These are phyloP conservation scores for Vitis rotundifolia DNA, from an alignment of 164 flowering plant genomes.

Conservation along the genomic window DNA sequence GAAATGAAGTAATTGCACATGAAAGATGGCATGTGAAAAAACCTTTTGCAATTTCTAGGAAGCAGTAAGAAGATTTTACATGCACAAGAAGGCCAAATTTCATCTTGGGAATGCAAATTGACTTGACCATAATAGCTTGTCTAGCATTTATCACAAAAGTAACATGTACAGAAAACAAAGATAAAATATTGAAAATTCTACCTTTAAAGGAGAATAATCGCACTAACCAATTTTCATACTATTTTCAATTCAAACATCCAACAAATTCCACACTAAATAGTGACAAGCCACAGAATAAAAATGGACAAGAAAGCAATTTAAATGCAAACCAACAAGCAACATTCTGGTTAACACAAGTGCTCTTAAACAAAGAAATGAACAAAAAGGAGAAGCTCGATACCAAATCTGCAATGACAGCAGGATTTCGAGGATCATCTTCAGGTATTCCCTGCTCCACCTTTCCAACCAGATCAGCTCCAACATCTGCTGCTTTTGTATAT, in stretches of 20 bases:
- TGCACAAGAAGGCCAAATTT: no score
- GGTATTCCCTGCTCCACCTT: constrained; percentile 99
- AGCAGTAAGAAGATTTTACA: no score
- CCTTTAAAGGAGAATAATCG: neutral
- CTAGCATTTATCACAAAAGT: neutral
- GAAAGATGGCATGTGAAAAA: no score
- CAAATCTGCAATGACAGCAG: constrained; percentile 99
- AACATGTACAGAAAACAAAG: neutral
- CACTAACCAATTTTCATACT: no score
- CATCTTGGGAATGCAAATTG: no score
- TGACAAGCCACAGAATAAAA: neutral
- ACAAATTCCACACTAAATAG: neutral
- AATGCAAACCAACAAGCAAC: neutral
- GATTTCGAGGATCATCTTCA: constrained; percentile 99
- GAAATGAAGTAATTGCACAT: no score
- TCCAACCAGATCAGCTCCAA: constrained; percentile 99
- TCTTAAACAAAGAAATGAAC: neutral
- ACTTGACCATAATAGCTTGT: no score
- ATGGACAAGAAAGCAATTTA: constrained; percentile 3
- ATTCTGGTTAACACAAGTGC: neutral
- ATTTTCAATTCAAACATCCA: neutral
- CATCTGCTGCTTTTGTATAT: constrained; percentile 99
- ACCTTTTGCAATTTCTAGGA: no score
- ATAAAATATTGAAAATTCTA: neutral
- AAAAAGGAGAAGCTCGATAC: constrained; percentile 33